Evolutionary conservation across 2,329 filamentous ascomycete species (phyloP).

Genomic region (Cladosporium sp.): DNA sequence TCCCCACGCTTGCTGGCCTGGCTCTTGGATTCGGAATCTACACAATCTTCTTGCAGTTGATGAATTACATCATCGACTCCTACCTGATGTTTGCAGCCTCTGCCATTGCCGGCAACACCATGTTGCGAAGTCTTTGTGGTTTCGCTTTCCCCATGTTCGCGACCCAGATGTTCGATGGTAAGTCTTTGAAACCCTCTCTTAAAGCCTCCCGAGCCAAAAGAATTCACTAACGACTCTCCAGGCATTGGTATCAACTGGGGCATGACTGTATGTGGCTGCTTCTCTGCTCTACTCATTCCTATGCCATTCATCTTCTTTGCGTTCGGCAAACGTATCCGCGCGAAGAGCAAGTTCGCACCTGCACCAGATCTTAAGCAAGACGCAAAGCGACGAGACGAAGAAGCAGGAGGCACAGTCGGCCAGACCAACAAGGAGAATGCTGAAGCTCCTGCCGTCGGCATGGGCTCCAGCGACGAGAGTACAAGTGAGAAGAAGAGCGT

Average conservation of each 20-base stretch:
- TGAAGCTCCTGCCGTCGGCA: neutral
- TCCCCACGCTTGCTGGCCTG: constrained; percentile 41
- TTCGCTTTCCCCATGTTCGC: constrained; percentile 48
- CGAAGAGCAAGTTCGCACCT: constrained; percentile 40
- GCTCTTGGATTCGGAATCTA: constrained; percentile 42
- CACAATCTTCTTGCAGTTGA: constrained; percentile 37
- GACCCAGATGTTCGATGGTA: constrained; percentile 49
- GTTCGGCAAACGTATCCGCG: constrained; percentile 39
- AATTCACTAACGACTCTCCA: neutral
- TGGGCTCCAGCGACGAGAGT: constrained; percentile 9
- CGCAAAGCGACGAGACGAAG: constrained; percentile 32
- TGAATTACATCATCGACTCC: constrained; percentile 47
- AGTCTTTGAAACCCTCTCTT: constrained; percentile 15
- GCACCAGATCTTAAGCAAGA: constrained; percentile 36
- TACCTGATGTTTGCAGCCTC: constrained; percentile 51
- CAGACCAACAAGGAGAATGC: neutral
- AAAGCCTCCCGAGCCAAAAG: too few species aligned
- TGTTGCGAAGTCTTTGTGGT: constrained; percentile 28
- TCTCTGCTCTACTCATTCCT: constrained; percentile 40
- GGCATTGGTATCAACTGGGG: constrained; percentile 49
- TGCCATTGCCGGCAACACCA: constrained; percentile 35
- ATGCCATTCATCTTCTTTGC: constrained; percentile 43
- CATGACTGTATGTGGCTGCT: constrained; percentile 41
- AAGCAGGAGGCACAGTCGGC: constrained; percentile 10
- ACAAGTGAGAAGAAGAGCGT: constrained; percentile 3